Conservation (phyloP, 2,329 filamentous ascomycete genomes). For the Aspergillus intermedius region DNA sequence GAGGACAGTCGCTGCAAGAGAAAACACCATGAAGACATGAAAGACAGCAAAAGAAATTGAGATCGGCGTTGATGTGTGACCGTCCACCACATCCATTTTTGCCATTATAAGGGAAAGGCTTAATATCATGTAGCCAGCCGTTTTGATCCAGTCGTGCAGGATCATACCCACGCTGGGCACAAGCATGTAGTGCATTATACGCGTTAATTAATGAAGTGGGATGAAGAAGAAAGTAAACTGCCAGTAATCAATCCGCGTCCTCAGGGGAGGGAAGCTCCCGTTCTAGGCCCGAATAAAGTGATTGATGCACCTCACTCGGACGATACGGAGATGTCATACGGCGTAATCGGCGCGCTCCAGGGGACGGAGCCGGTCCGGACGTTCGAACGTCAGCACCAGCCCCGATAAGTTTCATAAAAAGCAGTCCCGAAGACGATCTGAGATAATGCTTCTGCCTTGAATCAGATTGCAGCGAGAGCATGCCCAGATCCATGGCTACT, state of each 20-base stretch:
- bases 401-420: slow-evolving; percentile 27
- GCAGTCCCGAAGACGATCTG: slow-evolving; percentile 32
- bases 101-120: slow-evolving; percentile 22
- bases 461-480: slow-evolving; percentile 35
- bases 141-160: slow-evolving; percentile 14
- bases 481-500: slow-evolving; percentile 30
- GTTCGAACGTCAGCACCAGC: slow-evolving; percentile 3
- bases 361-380: background rate
- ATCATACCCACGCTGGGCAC: slow-evolving; percentile 8
- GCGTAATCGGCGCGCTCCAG: background rate
- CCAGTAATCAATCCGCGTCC: slow-evolving; percentile 18
- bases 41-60: slow-evolving; percentile 17
- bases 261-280: slow-evolving; percentile 18
- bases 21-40: slow-evolving; percentile 33
- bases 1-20: slow-evolving; percentile 29
- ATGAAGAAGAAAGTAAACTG: slow-evolving; percentile 23
- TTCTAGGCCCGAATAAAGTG: slow-evolving; percentile 7
- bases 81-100: slow-evolving; percentile 8
- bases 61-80: slow-evolving; percentile 7
- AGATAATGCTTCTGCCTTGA: slow-evolving; percentile 33
- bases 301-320: slow-evolving; percentile 3
- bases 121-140: slow-evolving; percentile 17
- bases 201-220: slow-evolving; percentile 19
- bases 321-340: background rate
- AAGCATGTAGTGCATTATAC: slow-evolving; percentile 20